Conservation (phyloP, 139 green algal species). For the Nannochloris sp. region DNA sequence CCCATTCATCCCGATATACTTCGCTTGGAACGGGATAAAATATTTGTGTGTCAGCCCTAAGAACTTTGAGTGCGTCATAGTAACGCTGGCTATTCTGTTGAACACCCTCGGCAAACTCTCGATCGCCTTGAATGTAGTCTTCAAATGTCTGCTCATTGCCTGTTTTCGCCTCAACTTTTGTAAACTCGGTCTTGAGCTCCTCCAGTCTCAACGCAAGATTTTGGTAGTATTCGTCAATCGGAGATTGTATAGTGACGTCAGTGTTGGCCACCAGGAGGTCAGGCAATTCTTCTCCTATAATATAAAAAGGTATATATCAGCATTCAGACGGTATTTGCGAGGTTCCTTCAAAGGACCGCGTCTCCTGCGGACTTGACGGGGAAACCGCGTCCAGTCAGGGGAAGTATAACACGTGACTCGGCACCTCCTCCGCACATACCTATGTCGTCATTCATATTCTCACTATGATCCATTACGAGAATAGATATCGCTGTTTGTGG, state of each 20-base stretch:
- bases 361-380: too few species aligned
- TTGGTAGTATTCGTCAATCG: conserved; percentile 17
- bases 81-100: conserved; percentile 11
- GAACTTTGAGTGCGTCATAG: conserved; percentile 12
- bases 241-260: conserved; percentile 7
- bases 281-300: background rate
- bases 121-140: conserved; percentile 11
- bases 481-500: too few species aligned
- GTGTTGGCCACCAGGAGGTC: conserved; percentile 9
- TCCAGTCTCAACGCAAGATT: conserved; percentile 6
- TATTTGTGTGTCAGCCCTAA: conserved; percentile 17
- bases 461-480: too few species aligned
- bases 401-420: too few species aligned
- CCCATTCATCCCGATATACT: conserved; percentile 31
- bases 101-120: conserved; percentile 6
- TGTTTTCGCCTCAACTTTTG: conserved; percentile 5
- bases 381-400: too few species aligned
- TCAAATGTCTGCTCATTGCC: conserved; percentile 9
- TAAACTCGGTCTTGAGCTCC: conserved; percentile 11
- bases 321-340: too few species aligned
- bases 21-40: conserved; percentile 30
- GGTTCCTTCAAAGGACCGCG: too few species aligned
- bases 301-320: background rate
- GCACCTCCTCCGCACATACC: too few species aligned
- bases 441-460: too few species aligned